These are phyloP conservation scores for Plenodomus tracheiphilus DNA, from an alignment of 2,329 filamentous ascomycete genomes.

Conservation along the genomic window DNA sequence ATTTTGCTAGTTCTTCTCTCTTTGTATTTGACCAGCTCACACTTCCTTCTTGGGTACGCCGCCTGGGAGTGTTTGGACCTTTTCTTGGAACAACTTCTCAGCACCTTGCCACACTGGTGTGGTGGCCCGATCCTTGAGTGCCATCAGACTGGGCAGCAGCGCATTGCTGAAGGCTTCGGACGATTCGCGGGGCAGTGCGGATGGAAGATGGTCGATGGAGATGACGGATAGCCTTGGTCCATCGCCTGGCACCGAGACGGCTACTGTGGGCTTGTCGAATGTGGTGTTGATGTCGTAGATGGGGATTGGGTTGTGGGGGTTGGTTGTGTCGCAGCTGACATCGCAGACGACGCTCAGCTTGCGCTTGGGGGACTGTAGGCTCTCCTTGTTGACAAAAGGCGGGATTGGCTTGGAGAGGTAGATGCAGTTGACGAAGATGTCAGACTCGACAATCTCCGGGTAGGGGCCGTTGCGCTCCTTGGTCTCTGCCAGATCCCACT, in stretches of 20 bases:
- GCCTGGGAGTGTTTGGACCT: conserved; percentile 70
- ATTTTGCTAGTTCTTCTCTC: neutral
- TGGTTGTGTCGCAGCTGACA: conserved; percentile 68
- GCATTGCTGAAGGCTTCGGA: conserved; percentile 82
- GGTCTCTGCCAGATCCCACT: conserved; percentile 83
- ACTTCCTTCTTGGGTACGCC: conserved; percentile 38
- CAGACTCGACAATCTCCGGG: conserved; percentile 70
- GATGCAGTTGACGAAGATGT: conserved; percentile 61
- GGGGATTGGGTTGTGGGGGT: conserved; percentile 73
- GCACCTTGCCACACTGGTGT: conserved; percentile 82
- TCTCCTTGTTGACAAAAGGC: conserved; percentile 75
- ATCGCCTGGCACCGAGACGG: conserved; percentile 64
- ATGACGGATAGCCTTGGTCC: conserved; percentile 74
- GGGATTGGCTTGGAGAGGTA: conserved; percentile 80
- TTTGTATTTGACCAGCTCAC: conserved; percentile 7
- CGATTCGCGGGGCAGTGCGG: conserved; percentile 81
- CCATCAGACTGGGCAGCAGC: conserved; percentile 75
- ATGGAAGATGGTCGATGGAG: conserved; percentile 54
- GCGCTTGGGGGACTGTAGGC: conserved; percentile 68
- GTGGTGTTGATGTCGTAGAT: conserved; percentile 85
- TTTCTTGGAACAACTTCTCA: conserved; percentile 81
- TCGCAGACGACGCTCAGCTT: conserved; percentile 68
- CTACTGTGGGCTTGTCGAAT: conserved; percentile 84
- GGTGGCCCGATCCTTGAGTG: conserved; percentile 74
- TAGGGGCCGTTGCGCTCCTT: conserved; percentile 68